These are phyloP conservation scores for Rhododendron molle DNA, from an alignment of 148 eudicot genomes.

Conservation along the genomic window DNA sequence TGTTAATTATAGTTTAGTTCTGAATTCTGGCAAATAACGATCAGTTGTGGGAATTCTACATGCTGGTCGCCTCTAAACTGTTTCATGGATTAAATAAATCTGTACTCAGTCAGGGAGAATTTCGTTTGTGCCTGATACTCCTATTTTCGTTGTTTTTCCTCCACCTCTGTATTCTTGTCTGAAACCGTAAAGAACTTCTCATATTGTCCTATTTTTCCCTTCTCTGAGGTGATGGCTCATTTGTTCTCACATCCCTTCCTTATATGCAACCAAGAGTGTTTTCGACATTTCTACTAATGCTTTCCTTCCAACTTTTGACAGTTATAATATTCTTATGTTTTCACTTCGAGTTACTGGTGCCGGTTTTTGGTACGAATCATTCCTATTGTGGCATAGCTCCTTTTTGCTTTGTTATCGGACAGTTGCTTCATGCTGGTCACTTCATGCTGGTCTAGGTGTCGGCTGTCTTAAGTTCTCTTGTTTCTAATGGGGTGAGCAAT, in stretches of 20 bases:
- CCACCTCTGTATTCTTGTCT: background rate
- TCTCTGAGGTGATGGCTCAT: background rate
- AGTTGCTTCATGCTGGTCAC: background rate
- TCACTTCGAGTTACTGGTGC: background rate
- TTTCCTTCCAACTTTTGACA: background rate
- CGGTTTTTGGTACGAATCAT: too few species aligned
- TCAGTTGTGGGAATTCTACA: background rate
- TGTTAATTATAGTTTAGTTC: background rate
- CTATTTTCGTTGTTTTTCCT: background rate
- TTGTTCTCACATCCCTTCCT: background rate
- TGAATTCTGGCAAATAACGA: background rate
- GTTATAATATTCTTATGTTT: background rate
- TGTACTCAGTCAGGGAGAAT: background rate
- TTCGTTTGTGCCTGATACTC: background rate
- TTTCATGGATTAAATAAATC: background rate
- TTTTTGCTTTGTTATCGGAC: background rate
- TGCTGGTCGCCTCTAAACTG: background rate
- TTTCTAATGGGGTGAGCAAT: background rate
- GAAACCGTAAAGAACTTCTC: background rate
- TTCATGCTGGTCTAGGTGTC: background rate
- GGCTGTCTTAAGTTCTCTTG: background rate
- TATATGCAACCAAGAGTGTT: background rate
- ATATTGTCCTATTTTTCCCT: background rate
- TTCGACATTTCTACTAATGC: background rate
- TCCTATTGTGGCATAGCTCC: background rate